phyloP scores from a whole-genome alignment of 2,329 filamentous ascomycete genomes.

The Exophiala sp. region DNA sequence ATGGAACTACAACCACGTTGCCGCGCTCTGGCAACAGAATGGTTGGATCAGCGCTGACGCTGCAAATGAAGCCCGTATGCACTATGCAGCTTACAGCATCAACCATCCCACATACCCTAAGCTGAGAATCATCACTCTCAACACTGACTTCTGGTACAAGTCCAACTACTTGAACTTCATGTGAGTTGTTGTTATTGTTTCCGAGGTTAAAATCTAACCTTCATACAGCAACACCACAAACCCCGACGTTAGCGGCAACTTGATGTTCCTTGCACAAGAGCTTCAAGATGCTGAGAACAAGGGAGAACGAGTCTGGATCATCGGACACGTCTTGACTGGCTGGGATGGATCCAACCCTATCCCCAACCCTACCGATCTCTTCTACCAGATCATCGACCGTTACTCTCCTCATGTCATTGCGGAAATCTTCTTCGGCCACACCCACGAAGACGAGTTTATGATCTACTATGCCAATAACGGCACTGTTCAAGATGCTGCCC shows the following conservation, averaged over 20 bases:
- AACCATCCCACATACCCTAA: slow-evolving; percentile 48
- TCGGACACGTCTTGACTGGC: slow-evolving; percentile 54
- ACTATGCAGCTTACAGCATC: slow-evolving; percentile 57
- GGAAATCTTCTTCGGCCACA: slow-evolving; percentile 55
- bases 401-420: slow-evolving; percentile 56
- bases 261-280: slow-evolving; percentile 51
- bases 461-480: slow-evolving; percentile 55
- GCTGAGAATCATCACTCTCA: slow-evolving; percentile 52
- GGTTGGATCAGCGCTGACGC: slow-evolving; percentile 51
- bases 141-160: slow-evolving; percentile 50
- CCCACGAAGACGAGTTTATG: slow-evolving; percentile 54
- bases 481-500: slow-evolving; percentile 39
- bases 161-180: slow-evolving; percentile 43
- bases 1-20: slow-evolving; percentile 58
- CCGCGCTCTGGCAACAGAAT: slow-evolving; percentile 55
- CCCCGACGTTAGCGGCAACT: slow-evolving; percentile 48
- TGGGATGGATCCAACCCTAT: slow-evolving; percentile 56
- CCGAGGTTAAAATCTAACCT: slow-evolving; percentile 41
- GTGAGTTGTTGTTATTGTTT: background rate
- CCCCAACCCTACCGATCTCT: slow-evolving; percentile 52
- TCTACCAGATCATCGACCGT: slow-evolving; percentile 45
- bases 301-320: slow-evolving; percentile 53
- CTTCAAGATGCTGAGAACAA: slow-evolving; percentile 52
- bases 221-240: slow-evolving; percentile 49
- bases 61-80: slow-evolving; percentile 47